Percentiles rank a stretch among this genome's conserved stretches.
Conservation (phyloP, 371 early-diverging fungal genomes). For the Conidiobolus coronatus region DNA sequence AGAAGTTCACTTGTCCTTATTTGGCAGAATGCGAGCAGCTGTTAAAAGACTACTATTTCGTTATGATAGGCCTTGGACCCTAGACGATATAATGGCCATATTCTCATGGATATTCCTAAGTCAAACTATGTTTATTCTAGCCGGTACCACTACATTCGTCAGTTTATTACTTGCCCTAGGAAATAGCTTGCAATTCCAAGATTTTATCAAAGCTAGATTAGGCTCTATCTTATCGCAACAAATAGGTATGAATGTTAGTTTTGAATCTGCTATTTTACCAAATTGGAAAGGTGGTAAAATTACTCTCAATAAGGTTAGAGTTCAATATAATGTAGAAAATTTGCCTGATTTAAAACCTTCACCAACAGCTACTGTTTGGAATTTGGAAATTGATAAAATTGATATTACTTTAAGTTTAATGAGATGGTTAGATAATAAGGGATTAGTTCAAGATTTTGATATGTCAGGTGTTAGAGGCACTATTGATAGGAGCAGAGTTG, state of each 20-base stretch:
- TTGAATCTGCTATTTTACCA: conserved; percentile 80
- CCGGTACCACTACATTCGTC: conserved; percentile 78
- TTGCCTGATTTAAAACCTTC: background rate
- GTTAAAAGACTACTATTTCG: too few species aligned
- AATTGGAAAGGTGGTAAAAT: conserved; percentile 83
- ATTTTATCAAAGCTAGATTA: conserved; percentile 52
- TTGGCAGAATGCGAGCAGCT: too few species aligned
- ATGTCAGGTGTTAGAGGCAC: conserved; percentile 76
- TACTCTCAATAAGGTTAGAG: conserved; percentile 49
- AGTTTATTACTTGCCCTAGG: conserved; percentile 55
- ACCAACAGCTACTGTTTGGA: conserved; percentile 43
- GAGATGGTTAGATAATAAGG: conserved; percentile 74
- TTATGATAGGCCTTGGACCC: conserved; percentile 39
- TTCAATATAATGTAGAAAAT: background rate
- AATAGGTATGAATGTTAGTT: conserved; percentile 63
- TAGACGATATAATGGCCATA: conserved; percentile 75
- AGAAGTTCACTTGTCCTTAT: too few species aligned
- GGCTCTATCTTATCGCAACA: conserved; percentile 53
- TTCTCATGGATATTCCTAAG: conserved; percentile 78
- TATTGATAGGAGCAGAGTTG: conserved; percentile 65
- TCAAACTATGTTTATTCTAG: conserved; percentile 56
- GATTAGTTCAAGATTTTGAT: conserved; percentile 56
- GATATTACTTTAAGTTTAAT: conserved; percentile 71
- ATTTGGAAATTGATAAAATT: conserved; percentile 53
- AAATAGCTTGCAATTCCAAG: conserved; percentile 78